Evolutionary conservation across 805 yeast genomes (phyloP), one percentile per base, ranked within the genome.

Genomic region (Gaillardinia entomophila): DNA sequence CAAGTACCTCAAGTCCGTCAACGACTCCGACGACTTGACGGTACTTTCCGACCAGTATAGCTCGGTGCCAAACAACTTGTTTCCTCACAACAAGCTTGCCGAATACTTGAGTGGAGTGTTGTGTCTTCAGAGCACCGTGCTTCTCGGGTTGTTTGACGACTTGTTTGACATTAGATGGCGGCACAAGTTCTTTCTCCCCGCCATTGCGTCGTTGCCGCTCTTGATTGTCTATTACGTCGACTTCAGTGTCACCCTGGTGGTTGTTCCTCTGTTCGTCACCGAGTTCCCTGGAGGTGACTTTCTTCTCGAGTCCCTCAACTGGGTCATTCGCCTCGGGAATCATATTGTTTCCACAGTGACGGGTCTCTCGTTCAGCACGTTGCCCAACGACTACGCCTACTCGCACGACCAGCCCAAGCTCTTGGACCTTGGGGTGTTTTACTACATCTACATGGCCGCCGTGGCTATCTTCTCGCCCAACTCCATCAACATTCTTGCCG

Each of bases 121-220:
- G 38, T 86, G 95, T 39, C 60, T 92, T 30, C 87, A 87, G 58
- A 76, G 87, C 43, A 89, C 92, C 55, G 71, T 88, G 12, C 62
- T 92, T 27, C 65, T 92, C 27, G 98, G 98, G 0, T 69, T 92
- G 19, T 82, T 94, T 30, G 98, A 92, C 57, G 98, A 92, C 62
- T 68, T 92, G 47, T 92, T 92, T 51, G 99, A 92, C 57, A 78
- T 92, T 41, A 73, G 96, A 46, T 92, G 99, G 99, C 72, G 99
- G 52, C 96, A 92, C 63, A 92, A 92, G 66, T 87, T 92, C 62
- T 87, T 92, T 49, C 54, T 92, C 43, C 99, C 99, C 0, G 96
- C 96, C 0, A 77, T 92, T 34, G 96, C 96, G 0, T 80, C 96
- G 2, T 77, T 92, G 27, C 99, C 99, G 4, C 67, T 92, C 46